Base-by-base conservation (phyloP, 1,284 basidiomycete species). In the Cronartium quercuum region DNA sequence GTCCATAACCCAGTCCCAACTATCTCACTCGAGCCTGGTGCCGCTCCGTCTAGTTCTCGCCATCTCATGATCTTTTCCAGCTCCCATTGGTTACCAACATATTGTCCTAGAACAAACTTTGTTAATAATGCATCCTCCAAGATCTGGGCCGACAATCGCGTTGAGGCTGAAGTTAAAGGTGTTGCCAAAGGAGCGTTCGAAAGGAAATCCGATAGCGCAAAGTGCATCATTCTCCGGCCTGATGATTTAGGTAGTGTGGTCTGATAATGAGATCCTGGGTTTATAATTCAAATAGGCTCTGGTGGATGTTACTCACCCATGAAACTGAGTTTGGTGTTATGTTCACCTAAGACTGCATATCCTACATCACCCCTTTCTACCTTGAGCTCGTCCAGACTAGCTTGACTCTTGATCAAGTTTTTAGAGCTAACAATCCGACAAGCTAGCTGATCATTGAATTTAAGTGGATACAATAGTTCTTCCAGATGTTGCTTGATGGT, bases 51-150 rank as follows among this genome's bases (percentile, higher is more conserved):
- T 41, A 74, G 41, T 61, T 74, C 70, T 66, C 70, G 41, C 70
- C 70, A 74, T 35, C 70, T 62, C 70, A 74, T 74, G 24, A 74
- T 61, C 41, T 74, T 74, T 66, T 74, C 70, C 6, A 74, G 41
- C 66, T 74, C 70, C 70, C 70, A 74, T 35, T 74, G 64, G 15
- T 74, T 62, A 12, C 70, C 70, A 35, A 74, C 70, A 55, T 74
- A 74, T 58, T 74, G 70, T 18, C 70, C 70, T 24, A 74, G 37
- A 13, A 74, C 64, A 35, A 66, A 74, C 29, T 61, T 66, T 3
- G 70, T 74, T n/a, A 74, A 42, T 9, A 74, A 58, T 5, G 70
- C 70, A 5, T 60, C 34, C 37, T 74, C 70, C 18, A 74, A 42
- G 0, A 66, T 24, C 7, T 66, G 34, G 12, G 51, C 9, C 9